Percentiles rank a stretch among this genome's conserved stretches.
phyloP scores from a whole-genome alignment of 2,329 filamentous ascomycete species.

The Nigrograna mackinnonii region DNA sequence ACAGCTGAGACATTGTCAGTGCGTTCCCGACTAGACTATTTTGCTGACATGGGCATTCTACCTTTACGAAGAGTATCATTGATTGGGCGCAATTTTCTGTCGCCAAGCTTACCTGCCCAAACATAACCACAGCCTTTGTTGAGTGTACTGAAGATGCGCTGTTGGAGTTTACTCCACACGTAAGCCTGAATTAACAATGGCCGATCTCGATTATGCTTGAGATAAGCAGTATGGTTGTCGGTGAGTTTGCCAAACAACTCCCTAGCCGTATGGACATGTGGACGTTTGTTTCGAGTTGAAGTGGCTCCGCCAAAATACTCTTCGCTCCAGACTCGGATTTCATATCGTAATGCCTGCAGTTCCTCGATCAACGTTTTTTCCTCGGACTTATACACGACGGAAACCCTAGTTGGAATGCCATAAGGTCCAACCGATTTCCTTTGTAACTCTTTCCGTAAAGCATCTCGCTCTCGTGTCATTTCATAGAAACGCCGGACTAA shows the following conservation, averaged over 20 bases:
- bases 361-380: constrained; percentile 41
- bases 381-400: constrained; percentile 36
- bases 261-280: constrained; percentile 31
- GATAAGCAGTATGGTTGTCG: constrained; percentile 37
- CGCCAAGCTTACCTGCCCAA: constrained; percentile 42
- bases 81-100: constrained; percentile 37
- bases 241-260: constrained; percentile 37
- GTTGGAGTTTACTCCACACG: constrained; percentile 38
- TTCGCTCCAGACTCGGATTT: constrained; percentile 39
- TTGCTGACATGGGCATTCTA: constrained; percentile 12
- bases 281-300: constrained; percentile 29
- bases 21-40: too few relatives aligned
- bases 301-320: constrained; percentile 36
- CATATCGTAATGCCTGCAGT: constrained; percentile 34
- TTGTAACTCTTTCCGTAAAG: constrained; percentile 39
- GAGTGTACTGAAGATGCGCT: constrained; percentile 40
- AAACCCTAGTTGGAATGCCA: constrained; percentile 27
- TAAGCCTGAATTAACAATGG: constrained; percentile 41
- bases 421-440: constrained; percentile 33
- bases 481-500: constrained; percentile 41
- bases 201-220: constrained; percentile 33
- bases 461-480: constrained; percentile 41
- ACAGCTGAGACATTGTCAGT: constrained; percentile 28
- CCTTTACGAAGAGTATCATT: constrained; percentile 42
- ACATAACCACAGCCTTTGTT: constrained; percentile 39